phyloP scores from a whole-genome alignment of 305 asterid genomes.

The Solanum hybrid region DNA sequence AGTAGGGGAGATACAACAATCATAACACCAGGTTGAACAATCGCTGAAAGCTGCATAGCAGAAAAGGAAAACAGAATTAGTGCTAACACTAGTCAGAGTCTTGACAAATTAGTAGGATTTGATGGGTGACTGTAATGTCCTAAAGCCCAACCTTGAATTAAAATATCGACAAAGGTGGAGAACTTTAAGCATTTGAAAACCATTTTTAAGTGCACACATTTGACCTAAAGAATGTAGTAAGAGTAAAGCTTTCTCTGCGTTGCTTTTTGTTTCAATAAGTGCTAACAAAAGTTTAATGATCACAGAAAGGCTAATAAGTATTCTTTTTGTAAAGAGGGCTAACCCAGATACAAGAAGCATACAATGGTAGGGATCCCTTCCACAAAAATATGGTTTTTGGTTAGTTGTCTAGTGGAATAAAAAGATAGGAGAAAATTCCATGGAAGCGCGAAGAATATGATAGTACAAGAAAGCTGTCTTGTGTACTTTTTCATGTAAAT shows the following conservation, averaged over 20 bases:
- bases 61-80: background rate
- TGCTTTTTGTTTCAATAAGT: background rate
- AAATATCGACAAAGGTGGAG: background rate
- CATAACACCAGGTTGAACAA: constrained; percentile 76
- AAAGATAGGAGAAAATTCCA: background rate
- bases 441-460: background rate
- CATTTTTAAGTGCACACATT: background rate
- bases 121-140: background rate
- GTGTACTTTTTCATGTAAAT: background rate
- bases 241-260: background rate
- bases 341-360: background rate
- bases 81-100: background rate
- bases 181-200: background rate
- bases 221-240: background rate
- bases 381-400: background rate
- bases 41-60: constrained; percentile 76
- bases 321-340: background rate
- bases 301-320: background rate
- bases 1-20: constrained; percentile 86
- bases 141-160: background rate
- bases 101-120: background rate
- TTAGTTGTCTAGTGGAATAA: background rate
- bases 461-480: background rate
- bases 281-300: background rate
- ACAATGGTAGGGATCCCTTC: background rate